phyloP scores from a whole-genome alignment of 2,329 filamentous ascomycete species.

The Pestalotiopsis sp. region DNA sequence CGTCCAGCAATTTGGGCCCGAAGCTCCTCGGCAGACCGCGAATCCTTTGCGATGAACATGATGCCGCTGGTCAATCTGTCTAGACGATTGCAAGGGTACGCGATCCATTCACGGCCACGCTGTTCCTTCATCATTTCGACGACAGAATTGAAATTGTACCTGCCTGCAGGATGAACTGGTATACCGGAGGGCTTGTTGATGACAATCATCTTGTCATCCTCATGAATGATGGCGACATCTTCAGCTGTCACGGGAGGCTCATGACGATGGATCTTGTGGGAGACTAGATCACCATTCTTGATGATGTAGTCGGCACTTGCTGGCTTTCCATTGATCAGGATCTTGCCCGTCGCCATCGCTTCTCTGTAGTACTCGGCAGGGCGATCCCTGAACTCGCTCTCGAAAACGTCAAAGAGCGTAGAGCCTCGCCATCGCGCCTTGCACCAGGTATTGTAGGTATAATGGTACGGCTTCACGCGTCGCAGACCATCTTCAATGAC shows the following conservation, averaged over 20 bases:
- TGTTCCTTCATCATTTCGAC: slow-evolving; percentile 91
- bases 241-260: slow-evolving; percentile 88
- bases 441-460: slow-evolving; percentile 91
- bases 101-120: slow-evolving; percentile 54
- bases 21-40: slow-evolving; percentile 76
- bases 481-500: slow-evolving; percentile 82
- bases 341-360: slow-evolving; percentile 78
- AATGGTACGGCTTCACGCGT: slow-evolving; percentile 84
- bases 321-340: slow-evolving; percentile 76
- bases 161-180: slow-evolving; percentile 90
- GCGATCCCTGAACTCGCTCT: slow-evolving; percentile 88
- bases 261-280: slow-evolving; percentile 91
- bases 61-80: slow-evolving; percentile 93
- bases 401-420: slow-evolving; percentile 82
- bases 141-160: slow-evolving; percentile 94
- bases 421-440: slow-evolving; percentile 91
- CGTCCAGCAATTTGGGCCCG: slow-evolving; percentile 75
- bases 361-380: slow-evolving; percentile 83
- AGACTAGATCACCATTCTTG: slow-evolving; percentile 87
- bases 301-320: slow-evolving; percentile 71
- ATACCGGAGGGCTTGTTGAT: slow-evolving; percentile 97
- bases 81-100: slow-evolving; percentile 83
- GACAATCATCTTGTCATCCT: slow-evolving; percentile 90
- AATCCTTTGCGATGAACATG: slow-evolving; percentile 95
- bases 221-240: slow-evolving; percentile 81